Evolutionary conservation across 208 protist genomes (phyloP).

Genomic region (Lotmaria passim): DNA sequence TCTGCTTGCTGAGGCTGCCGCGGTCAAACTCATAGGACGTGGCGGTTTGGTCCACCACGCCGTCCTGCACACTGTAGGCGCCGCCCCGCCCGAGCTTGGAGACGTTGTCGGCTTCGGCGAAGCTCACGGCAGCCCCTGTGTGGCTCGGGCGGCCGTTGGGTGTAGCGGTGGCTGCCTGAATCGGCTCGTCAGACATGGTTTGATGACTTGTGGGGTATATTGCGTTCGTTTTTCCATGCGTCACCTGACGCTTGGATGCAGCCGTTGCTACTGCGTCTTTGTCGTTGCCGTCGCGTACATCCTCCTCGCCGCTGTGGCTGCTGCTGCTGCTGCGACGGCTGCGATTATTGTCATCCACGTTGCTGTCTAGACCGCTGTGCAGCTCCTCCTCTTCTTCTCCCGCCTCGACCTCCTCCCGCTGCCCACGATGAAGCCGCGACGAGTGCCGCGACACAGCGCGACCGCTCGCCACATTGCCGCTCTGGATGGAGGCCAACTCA

Average conservation of each 20-base stretch:
- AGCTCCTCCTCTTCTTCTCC: slow-evolving; percentile 1
- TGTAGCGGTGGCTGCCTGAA: background rate
- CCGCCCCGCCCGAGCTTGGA: slow-evolving; percentile 3
- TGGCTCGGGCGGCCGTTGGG: background rate
- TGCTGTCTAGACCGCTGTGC: slow-evolving; percentile 5
- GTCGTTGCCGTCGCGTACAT: no score
- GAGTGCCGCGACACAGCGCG: background rate
- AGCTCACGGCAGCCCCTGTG: background rate
- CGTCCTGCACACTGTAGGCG: slow-evolving; percentile 9
- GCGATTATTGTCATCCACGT: background rate
- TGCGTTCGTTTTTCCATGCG: background rate
- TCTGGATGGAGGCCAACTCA: slow-evolving; percentile 12
- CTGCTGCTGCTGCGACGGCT: background rate
- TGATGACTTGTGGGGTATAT: background rate
- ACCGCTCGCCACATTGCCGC: background rate
- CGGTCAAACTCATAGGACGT: slow-evolving; percentile 22
- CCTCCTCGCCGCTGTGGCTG: background rate
- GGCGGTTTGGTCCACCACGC: slow-evolving; percentile 15
- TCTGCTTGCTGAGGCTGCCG: slow-evolving; percentile 32
- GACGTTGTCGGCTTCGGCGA: background rate
- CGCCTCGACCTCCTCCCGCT: slow-evolving; percentile 13
- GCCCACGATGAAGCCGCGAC: slow-evolving; percentile 8
- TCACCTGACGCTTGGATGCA: background rate
- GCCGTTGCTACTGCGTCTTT: no score
- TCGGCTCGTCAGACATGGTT: background rate